A percentile compares a stretch with the other conserved stretches of the same genome.
These are phyloP conservation scores for Austroboletus eburneus DNA, from an alignment of 768 basidiomycete species.

Conservation along the genomic window DNA sequence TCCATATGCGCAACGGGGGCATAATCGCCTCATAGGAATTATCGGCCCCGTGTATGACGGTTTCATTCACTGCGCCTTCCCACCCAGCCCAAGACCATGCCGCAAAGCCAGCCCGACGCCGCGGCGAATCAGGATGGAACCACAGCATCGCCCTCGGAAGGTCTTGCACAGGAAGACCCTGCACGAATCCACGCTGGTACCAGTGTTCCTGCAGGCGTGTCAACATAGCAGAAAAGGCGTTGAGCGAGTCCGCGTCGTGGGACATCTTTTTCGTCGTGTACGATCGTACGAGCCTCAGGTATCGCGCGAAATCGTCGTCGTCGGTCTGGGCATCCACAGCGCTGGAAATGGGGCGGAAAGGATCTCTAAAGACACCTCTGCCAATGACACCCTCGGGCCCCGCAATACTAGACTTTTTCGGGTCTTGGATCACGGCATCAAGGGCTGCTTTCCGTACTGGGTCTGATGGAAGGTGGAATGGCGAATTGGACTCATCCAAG, in stretches of 20 bases:
- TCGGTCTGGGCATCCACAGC: background rate
- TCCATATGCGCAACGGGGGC: slow-evolving; percentile 13
- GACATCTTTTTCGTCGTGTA: slow-evolving; percentile 5
- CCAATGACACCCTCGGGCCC: slow-evolving; percentile 1
- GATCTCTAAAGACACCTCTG: slow-evolving; percentile 6
- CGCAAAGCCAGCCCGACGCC: slow-evolving; percentile 1
- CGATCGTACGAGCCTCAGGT: slow-evolving; percentile 3
- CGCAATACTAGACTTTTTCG: background rate
- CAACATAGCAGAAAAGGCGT: slow-evolving; percentile 15
- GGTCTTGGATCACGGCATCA: background rate
- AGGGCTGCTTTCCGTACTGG: background rate
- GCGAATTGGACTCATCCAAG: slow-evolving; percentile 8
- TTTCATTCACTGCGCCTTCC: background rate
- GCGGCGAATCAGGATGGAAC: slow-evolving; percentile 1
- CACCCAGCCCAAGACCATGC: slow-evolving; percentile 16
- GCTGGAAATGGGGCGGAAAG: slow-evolving; percentile 5
- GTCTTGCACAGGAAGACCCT: slow-evolving; percentile 11
- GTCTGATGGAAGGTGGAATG: slow-evolving; percentile 10
- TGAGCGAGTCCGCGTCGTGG: slow-evolving; percentile 9
- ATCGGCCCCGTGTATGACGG: background rate
- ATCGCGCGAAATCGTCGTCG: background rate
- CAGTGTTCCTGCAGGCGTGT: background rate
- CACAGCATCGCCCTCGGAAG: slow-evolving; percentile 11
- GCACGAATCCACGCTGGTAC: slow-evolving; percentile 11
- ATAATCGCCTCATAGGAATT: background rate